Conservation (phyloP, 2,329 filamentous ascomycete genomes). For the Periconia sp. region DNA sequence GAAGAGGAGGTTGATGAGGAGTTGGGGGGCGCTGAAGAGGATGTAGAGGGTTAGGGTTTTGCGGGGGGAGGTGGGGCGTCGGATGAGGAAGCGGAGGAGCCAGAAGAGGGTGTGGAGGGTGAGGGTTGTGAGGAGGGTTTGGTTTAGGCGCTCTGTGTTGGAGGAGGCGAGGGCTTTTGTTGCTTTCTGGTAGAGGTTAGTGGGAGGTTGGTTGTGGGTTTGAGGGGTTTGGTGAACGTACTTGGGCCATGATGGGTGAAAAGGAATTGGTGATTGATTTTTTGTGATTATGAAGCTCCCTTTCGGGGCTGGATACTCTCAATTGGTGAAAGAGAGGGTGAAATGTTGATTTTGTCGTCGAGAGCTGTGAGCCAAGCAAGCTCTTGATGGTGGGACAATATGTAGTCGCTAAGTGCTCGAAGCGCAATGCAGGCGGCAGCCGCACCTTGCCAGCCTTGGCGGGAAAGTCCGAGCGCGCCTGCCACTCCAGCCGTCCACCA, state of each 20-base stretch:
- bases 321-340: neutral
- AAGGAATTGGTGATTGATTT: neutral
- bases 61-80: constrained; percentile 61
- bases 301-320: neutral
- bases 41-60: constrained; percentile 65
- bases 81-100: constrained; percentile 64
- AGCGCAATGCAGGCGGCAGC: constrained; percentile 2
- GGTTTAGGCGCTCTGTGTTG: constrained; percentile 76
- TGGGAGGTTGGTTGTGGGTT: neutral
- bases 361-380: neutral
- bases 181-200: constrained; percentile 46
- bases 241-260: constrained; percentile 25
- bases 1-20: constrained; percentile 81
- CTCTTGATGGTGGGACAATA: constrained; percentile 7
- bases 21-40: constrained; percentile 71
- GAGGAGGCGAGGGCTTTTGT: constrained; percentile 69
- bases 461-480: constrained; percentile 11
- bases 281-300: neutral
- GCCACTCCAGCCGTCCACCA: constrained; percentile 12
- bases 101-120: constrained; percentile 74
- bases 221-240: constrained; percentile 7
- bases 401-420: neutral
- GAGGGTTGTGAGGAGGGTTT: constrained; percentile 76
- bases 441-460: too few relatives aligned
- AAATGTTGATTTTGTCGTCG: neutral